phyloP scores from a whole-genome alignment of 805 yeast species.

The Candida koratica region DNA sequence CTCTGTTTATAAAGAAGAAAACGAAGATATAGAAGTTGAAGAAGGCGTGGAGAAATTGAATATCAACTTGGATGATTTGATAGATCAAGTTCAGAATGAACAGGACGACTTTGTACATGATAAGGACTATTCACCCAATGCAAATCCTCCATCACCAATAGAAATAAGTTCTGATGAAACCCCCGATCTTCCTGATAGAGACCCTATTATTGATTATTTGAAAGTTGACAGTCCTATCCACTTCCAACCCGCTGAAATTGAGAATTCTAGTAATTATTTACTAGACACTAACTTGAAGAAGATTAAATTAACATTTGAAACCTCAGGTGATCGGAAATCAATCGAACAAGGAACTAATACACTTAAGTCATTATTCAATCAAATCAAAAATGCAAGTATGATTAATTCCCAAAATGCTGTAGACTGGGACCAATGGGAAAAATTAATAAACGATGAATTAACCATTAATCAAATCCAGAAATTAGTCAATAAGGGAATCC shows the following conservation, averaged over 20 bases:
- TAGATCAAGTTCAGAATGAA: neutral
- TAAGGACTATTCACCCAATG: too few relatives aligned
- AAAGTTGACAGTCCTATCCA: slow-evolving; percentile 10
- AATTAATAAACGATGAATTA: slow-evolving; percentile 74
- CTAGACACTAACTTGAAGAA: slow-evolving; percentile 57
- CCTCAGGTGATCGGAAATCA: slow-evolving; percentile 47
- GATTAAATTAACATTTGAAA: slow-evolving; percentile 47
- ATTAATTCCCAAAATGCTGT: slow-evolving; percentile 25
- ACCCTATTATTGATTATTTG: slow-evolving; percentile 10
- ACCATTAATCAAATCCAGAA: slow-evolving; percentile 60
- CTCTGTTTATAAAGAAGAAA: neutral
- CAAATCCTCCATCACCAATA: too few relatives aligned
- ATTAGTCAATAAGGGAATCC: slow-evolving; percentile 74
- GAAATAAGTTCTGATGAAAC: too few relatives aligned
- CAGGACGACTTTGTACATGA: too few relatives aligned
- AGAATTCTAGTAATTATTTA: slow-evolving; percentile 36
- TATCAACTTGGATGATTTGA: slow-evolving; percentile 7
- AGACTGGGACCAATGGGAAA: slow-evolving; percentile 88
- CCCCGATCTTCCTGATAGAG: slow-evolving; percentile 10
- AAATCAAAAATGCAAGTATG: slow-evolving; percentile 24
- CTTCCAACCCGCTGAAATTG: slow-evolving; percentile 10
- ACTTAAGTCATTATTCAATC: slow-evolving; percentile 21
- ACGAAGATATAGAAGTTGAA: neutral
- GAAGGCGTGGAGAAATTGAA: slow-evolving; percentile 7
- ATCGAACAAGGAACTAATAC: slow-evolving; percentile 36